phyloP scores from a whole-genome alignment of 441 rosid species.

The Euphorbia schlechtendalii region DNA sequence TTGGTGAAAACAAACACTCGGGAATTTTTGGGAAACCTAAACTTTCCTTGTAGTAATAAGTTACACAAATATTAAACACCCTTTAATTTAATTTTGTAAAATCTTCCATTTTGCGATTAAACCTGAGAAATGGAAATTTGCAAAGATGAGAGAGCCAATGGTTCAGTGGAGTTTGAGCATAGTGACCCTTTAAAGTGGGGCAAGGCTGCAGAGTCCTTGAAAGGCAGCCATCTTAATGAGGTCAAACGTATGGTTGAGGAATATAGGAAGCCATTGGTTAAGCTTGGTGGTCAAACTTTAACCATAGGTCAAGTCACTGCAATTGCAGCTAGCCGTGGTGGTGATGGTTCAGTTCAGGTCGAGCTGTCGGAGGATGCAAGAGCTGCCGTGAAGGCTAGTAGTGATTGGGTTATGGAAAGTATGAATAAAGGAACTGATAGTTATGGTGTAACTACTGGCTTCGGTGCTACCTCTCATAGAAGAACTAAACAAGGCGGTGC shows the following conservation, averaged over 20 bases:
- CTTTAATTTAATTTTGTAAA: too few species aligned
- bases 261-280: slow-evolving; percentile 43
- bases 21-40: too few species aligned
- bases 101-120: too few species aligned
- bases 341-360: slow-evolving; percentile 23
- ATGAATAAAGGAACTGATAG: slow-evolving; percentile 60
- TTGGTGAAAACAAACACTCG: slow-evolving; percentile 7
- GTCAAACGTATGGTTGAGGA: slow-evolving; percentile 64
- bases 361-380: slow-evolving; percentile 53
- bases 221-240: slow-evolving; percentile 63
- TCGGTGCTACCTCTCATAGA: slow-evolving; percentile 64
- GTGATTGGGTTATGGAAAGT: slow-evolving; percentile 70
- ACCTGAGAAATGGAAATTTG: slow-evolving; percentile 30
- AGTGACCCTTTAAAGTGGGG: slow-evolving; percentile 62
- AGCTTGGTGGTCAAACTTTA: slow-evolving; percentile 53
- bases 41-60: too few species aligned
- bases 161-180: background rate
- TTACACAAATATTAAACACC: too few species aligned
- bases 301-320: slow-evolving; percentile 62
- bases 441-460: slow-evolving; percentile 66
- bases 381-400: slow-evolving; percentile 56
- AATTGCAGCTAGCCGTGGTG: slow-evolving; percentile 22
- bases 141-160: background rate
- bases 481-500: slow-evolving; percentile 64
- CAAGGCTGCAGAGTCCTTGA: slow-evolving; percentile 43